These are phyloP conservation scores for Tetraselmis striata DNA, from an alignment of 139 green algal genomes.

Conservation along the genomic window DNA sequence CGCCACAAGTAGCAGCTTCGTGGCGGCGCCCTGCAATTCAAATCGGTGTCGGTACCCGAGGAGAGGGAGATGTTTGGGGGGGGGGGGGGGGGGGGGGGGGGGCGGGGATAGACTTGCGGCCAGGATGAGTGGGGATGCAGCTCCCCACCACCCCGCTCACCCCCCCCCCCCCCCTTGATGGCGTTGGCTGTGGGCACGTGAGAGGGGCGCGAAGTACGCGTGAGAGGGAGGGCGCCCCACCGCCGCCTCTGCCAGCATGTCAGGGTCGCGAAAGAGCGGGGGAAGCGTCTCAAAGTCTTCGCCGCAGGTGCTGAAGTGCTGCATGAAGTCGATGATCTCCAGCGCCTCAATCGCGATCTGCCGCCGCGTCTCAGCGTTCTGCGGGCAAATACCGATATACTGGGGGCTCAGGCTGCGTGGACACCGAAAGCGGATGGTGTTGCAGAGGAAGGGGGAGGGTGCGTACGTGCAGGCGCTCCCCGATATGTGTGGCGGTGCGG, in stretches of 20 bases:
- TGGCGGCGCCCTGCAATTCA: slow-evolving; percentile 28
- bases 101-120: background rate
- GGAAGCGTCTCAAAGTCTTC: slow-evolving; percentile 36
- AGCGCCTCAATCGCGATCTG: slow-evolving; percentile 27
- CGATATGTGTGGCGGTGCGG: slow-evolving; percentile 42
- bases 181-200: too few relatives aligned
- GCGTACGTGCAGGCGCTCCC: slow-evolving; percentile 38
- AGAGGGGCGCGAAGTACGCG: too few relatives aligned
- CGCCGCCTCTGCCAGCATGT: slow-evolving; percentile 40
- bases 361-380: slow-evolving; percentile 31
- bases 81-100: too few relatives aligned
- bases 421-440: too few relatives aligned
- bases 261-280: slow-evolving; percentile 44
- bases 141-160: background rate
- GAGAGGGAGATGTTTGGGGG: too few relatives aligned
- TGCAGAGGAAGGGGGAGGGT: background rate
- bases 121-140: background rate
- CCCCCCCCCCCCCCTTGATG: background rate
- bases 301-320: slow-evolving; percentile 24
- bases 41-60: background rate
- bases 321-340: slow-evolving; percentile 31
- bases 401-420: background rate
- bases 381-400: slow-evolving; percentile 2
- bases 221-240: slow-evolving; percentile 16
- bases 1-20: slow-evolving; percentile 28